Base-by-base conservation (phyloP, 345 rosid genomes). In the Populus pruinosa region DNA sequence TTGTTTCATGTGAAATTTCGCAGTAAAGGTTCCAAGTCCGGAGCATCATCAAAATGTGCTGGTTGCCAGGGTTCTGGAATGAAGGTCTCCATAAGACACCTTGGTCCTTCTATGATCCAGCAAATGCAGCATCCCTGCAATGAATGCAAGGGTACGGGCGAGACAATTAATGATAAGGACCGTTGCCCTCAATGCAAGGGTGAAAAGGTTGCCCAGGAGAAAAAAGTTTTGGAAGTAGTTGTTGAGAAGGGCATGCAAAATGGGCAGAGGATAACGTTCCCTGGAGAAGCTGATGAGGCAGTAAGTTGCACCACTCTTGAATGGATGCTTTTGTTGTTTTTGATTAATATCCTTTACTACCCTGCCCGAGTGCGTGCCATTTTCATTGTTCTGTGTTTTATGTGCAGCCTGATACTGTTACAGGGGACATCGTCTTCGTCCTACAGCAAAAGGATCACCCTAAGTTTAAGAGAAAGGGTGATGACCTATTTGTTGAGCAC, bases 401-500 rank as follows among this genome's bases (percentile, higher is more conserved):
- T 69, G 33, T 70, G 76, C 92, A 91, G 95, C 95, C 93, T 61
- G 95, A 91, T 74, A 91, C 75, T 5, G 41, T 82, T 20, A 82
- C 85, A n/a, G 85, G 85, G 63, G 85, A 82, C 53, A 78, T 82
- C 5, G 93, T 91, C 29, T 91, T 91, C 78, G 86, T 90, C 62
- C 86, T 89, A 33, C 91, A 89, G 56, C 94, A 91, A 81, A 89
- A 80, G 62, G 94, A 90, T 66, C 92, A 90, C 67, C 88, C 94
- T 16, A 90, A 81, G 81, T 90, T 92, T 75, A 90, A 87, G 82
- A 81, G 94, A 82, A 89, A 86, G 91, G 90, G 90, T 20, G 97
- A 92, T 80, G 97, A 92, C 82, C 78, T 92, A 35, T 81, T 89
- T n/a, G 88, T 92, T 1, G 97, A 92, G 78, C 97, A 92, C 74